Evolutionary conservation across 805 yeast genomes (phyloP).

Genomic region (Wickerhamomyces chaumierensis): DNA sequence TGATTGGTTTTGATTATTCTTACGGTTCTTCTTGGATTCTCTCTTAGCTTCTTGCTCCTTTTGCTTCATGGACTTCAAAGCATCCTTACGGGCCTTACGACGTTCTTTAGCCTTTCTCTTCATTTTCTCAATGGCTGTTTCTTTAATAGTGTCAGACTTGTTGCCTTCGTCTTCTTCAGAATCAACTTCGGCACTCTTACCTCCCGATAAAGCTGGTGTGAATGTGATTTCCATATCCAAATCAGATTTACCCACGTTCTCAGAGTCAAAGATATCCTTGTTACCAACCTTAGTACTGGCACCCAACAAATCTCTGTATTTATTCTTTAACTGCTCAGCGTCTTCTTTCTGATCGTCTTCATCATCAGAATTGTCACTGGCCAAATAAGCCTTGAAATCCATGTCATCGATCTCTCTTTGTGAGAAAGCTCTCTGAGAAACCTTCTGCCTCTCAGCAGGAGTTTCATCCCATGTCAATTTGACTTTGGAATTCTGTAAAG

Average conservation of each 20-base stretch:
- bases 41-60: conserved; percentile 32
- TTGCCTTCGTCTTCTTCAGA: conserved; percentile 11
- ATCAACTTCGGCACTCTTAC: conserved; percentile 24
- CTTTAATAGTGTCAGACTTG: conserved; percentile 31
- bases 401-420: conserved; percentile 81
- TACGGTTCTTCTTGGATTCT: conserved; percentile 18
- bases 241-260: conserved; percentile 42
- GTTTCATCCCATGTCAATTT: conserved; percentile 98
- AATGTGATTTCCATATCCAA: conserved; percentile 94
- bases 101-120: conserved; percentile 89
- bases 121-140: conserved; percentile 68
- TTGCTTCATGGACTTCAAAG: conserved; percentile 49
- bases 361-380: conserved; percentile 58
- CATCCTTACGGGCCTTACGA: conserved; percentile 72
- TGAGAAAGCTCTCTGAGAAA: conserved; percentile 72
- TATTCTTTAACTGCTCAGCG: conserved; percentile 32
- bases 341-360: conserved; percentile 23
- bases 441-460: conserved; percentile 72
- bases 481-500: conserved; percentile 91
- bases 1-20: conserved; percentile 18
- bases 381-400: conserved; percentile 89
- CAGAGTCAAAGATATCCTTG: conserved; percentile 23
- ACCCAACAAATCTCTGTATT: conserved; percentile 50
- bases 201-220: conserved; percentile 62
- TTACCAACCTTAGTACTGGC: conserved; percentile 24